Percentiles rank a stretch among this genome's conserved stretches.
phyloP scores from a whole-genome alignment of 2,329 filamentous ascomycete species.

The Sclerotinia nivalis region DNA sequence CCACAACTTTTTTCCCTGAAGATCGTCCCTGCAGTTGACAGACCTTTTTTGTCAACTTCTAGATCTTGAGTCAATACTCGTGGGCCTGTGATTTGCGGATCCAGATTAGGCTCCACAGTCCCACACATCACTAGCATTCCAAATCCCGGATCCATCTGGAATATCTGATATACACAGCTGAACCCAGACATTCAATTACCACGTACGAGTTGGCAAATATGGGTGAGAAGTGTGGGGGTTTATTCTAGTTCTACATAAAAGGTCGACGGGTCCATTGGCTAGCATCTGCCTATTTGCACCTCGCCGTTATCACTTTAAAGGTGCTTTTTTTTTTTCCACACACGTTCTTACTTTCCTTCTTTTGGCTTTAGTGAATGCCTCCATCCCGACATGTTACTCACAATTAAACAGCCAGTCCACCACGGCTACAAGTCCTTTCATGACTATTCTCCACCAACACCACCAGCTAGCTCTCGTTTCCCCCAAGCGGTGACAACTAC shows the following conservation, averaged over 20 bases:
- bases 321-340: conserved; percentile 32
- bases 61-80: conserved; percentile 34
- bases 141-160: conserved; percentile 32
- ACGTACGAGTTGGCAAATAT: conserved; percentile 37
- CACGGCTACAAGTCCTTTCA: conserved; percentile 50
- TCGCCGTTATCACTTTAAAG: conserved; percentile 34
- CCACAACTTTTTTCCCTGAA: conserved; percentile 27
- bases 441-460: conserved; percentile 49
- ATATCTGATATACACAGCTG: conserved; percentile 30
- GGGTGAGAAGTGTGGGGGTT: conserved; percentile 36
- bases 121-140: conserved; percentile 32
- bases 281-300: conserved; percentile 30
- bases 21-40: conserved; percentile 37
- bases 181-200: conserved; percentile 28
- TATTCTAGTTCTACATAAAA: conserved; percentile 35
- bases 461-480: conserved; percentile 46
- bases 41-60: conserved; percentile 27
- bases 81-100: conserved; percentile 37
- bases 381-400: conserved; percentile 50
- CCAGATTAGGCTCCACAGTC: conserved; percentile 33
- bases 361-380: conserved; percentile 38
- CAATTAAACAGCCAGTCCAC: conserved; percentile 50
- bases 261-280: conserved; percentile 34
- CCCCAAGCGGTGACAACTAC: conserved; percentile 43
- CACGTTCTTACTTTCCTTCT: conserved; percentile 37